A percentile compares a stretch with the other conserved stretches of the same genome.
Conservation (phyloP, 768 basidiomycete species). For the Kwoniella bestiolae region DNA sequence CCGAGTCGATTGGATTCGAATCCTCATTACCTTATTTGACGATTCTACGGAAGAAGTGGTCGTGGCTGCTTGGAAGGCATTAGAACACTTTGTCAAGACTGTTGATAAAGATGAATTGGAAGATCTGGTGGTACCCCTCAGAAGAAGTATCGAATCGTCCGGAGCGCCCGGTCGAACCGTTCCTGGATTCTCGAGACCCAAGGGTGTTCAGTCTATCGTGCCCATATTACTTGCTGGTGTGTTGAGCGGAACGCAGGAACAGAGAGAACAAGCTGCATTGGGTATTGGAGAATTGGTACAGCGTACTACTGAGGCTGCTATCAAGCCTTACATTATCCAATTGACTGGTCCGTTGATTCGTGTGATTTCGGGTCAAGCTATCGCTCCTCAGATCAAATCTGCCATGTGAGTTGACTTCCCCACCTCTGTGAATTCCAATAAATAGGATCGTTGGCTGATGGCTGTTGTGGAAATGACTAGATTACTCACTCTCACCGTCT, state of each 20-base stretch:
- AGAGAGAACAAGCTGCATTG: conserved; percentile 85
- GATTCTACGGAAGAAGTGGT: conserved; percentile 66
- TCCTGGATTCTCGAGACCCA: conserved; percentile 77
- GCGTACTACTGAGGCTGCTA: conserved; percentile 76
- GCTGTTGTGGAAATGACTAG: conserved; percentile 23
- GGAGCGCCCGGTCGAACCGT: conserved; percentile 77
- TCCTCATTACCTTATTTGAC: conserved; percentile 79
- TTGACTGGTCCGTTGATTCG: conserved; percentile 95
- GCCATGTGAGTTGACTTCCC: conserved; percentile 64
- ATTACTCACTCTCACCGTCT: conserved; percentile 77
- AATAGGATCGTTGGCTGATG: conserved; percentile 2
- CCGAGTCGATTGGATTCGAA: conserved; percentile 91
- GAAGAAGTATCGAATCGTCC: conserved; percentile 81
- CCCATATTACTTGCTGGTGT: conserved; percentile 90
- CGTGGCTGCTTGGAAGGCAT: conserved; percentile 76
- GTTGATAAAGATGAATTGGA: conserved; percentile 92
- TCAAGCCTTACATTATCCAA: conserved; percentile 94
- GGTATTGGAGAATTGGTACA: conserved; percentile 96
- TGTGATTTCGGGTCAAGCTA: conserved; percentile 74
- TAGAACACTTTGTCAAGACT: conserved; percentile 86
- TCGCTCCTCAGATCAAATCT: conserved; percentile 90
- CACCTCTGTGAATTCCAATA: not conserved
- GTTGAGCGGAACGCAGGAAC: conserved; percentile 91
- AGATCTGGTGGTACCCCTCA: conserved; percentile 82
- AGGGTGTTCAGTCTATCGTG: conserved; percentile 80